phyloP scores from a whole-genome alignment of 768 basidiomycete species.

The Boletus pseudopeckii region DNA sequence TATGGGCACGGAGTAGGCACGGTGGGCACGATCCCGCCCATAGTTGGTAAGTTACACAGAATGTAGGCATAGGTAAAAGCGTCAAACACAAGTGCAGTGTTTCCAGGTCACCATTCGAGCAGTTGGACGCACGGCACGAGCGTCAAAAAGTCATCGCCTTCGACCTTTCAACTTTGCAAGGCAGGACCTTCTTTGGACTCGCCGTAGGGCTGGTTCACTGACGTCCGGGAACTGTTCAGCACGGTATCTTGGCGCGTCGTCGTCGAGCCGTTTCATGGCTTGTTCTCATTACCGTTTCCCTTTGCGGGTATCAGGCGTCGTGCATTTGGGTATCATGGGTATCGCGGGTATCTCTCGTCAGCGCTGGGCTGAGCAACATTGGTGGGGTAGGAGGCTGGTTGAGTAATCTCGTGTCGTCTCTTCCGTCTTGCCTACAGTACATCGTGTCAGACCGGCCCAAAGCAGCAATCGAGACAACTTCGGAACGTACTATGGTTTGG shows the following conservation, averaged over 20 bases:
- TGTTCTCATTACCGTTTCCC: slow-evolving; percentile 17
- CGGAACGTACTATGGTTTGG: not conserved
- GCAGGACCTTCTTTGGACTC: not conserved
- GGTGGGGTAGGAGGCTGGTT: not conserved
- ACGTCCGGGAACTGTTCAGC: not conserved
- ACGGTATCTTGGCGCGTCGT: slow-evolving; percentile 1
- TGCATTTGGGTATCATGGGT: slow-evolving; percentile 2
- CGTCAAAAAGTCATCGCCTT: too few species aligned
- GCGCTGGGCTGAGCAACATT: slow-evolving; percentile 7
- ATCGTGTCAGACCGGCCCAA: too few species aligned
- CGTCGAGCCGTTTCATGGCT: not conserved
- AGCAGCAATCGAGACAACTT: too few species aligned
- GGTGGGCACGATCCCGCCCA: too few species aligned
- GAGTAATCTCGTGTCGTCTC: not conserved
- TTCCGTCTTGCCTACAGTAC: not conserved
- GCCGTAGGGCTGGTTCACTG: not conserved
- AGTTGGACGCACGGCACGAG: too few species aligned
- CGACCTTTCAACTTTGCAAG: too few species aligned
- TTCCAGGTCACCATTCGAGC: not conserved
- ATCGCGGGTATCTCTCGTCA: slow-evolving; percentile 1
- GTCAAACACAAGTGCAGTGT: not conserved
- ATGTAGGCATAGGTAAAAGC: too few species aligned
- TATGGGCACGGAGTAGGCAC: too few species aligned
- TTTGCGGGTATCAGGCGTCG: not conserved
- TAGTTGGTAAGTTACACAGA: too few species aligned